Conservation (phyloP, 2,329 filamentous ascomycete species). For the Meredithiella fracta region DNA sequence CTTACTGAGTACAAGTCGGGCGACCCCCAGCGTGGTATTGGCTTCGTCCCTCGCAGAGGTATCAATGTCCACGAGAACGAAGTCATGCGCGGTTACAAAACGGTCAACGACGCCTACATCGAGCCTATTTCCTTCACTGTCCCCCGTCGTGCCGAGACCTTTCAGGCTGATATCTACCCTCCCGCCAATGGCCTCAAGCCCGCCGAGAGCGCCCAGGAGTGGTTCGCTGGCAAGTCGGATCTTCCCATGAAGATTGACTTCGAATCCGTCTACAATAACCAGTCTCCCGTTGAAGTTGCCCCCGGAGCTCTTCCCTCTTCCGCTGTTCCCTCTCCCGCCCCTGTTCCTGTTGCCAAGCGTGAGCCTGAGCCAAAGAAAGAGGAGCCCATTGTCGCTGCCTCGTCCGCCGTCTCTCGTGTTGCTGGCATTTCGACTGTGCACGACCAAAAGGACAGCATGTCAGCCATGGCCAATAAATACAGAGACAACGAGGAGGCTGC, state of each 20-base stretch:
- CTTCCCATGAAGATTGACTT: constrained; percentile 85
- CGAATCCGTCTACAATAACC: constrained; percentile 78
- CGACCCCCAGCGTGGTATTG: constrained; percentile 86
- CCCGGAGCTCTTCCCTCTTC: constrained; percentile 20
- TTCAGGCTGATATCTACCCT: constrained; percentile 94
- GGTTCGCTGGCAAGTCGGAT: constrained; percentile 70
- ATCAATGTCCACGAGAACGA: constrained; percentile 96
- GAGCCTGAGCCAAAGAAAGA: constrained; percentile 14
- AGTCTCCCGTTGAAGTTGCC: constrained; percentile 59
- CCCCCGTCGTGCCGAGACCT: constrained; percentile 78
- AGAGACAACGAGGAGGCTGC: constrained; percentile 49
- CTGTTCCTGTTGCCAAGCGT: constrained; percentile 25
- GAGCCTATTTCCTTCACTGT: constrained; percentile 97
- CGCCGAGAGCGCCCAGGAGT: constrained; percentile 64
- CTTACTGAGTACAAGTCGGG: constrained; percentile 93
- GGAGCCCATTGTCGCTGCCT: constrained; percentile 24
- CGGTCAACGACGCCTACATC: constrained; percentile 82
- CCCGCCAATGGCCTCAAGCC: constrained; percentile 67
- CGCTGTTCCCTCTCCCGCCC: constrained; percentile 15
- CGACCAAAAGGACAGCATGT: constrained; percentile 76
- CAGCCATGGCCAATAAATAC: constrained; percentile 71
- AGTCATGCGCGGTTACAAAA: constrained; percentile 91
- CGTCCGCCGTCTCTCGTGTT: constrained; percentile 20
- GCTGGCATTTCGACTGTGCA: constrained; percentile 49
- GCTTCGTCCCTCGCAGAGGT: constrained; percentile 85